Evolutionary conservation across 306 rosid species (phyloP).

Genomic region (Lotus japonicus): DNA sequence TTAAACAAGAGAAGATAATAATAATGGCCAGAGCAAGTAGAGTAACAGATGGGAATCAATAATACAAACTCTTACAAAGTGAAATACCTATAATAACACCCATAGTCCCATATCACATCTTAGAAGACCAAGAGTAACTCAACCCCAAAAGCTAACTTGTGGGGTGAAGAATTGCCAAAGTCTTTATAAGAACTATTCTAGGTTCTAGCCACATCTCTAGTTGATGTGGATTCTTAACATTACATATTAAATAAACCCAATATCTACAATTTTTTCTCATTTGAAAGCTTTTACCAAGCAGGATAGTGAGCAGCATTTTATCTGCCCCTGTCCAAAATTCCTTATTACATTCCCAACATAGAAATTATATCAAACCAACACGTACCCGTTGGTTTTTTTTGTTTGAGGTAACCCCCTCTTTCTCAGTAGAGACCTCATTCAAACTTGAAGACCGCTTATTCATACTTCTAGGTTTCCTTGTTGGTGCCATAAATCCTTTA

Average conservation of each 20-base stretch:
- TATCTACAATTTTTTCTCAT: not conserved
- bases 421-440: slow-evolving; percentile 45
- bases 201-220: too few species aligned
- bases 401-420: slow-evolving; percentile 34
- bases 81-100: not conserved
- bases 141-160: too few species aligned
- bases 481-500: slow-evolving; percentile 54
- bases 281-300: not conserved
- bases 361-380: not conserved
- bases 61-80: not conserved
- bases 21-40: slow-evolving; percentile 8
- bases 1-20: not conserved
- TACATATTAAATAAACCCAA: not conserved
- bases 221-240: not conserved
- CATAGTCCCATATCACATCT: not conserved
- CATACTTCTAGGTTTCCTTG: slow-evolving; percentile 41
- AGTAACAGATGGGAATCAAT: not conserved
- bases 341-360: not conserved
- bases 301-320: not conserved
- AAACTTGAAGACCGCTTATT: slow-evolving; percentile 38
- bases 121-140: too few species aligned
- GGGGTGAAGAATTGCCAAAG: too few species aligned
- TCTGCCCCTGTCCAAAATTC: not conserved
- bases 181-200: too few species aligned
- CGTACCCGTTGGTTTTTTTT: slow-evolving; percentile 51